phyloP scores from a whole-genome alignment of 2,329 filamentous ascomycete genomes.

The Ophiocordyceps camponoti-leonardi region DNA sequence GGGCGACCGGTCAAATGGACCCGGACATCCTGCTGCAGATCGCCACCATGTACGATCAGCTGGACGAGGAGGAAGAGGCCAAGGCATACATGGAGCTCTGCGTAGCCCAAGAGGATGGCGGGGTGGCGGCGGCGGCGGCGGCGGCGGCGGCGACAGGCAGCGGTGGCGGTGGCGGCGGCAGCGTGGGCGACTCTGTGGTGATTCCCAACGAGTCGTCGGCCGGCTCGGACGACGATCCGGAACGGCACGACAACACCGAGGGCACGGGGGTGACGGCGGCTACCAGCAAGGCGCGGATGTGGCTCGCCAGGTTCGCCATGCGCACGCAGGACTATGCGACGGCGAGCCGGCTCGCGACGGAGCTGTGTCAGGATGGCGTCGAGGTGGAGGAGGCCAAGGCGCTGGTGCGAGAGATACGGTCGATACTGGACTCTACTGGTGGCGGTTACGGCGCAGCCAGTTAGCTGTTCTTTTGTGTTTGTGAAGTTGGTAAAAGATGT shows the following conservation, averaged over 20 bases:
- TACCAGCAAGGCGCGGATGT: constrained; percentile 83
- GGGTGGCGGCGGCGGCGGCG: constrained; percentile 19
- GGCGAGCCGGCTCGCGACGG: constrained; percentile 67
- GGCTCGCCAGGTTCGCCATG: constrained; percentile 76
- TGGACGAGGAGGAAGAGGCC: constrained; percentile 62
- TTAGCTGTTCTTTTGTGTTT: constrained; percentile 2
- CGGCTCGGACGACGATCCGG: constrained; percentile 19
- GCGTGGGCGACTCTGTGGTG: constrained; percentile 30
- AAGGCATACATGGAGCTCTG: constrained; percentile 93
- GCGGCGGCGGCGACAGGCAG: constrained; percentile 6
- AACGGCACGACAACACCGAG: constrained; percentile 19
- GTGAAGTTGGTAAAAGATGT: no score
- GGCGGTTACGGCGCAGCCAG: constrained; percentile 7
- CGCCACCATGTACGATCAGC: constrained; percentile 69
- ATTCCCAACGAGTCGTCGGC: constrained; percentile 37
- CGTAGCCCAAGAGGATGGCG: constrained; percentile 77
- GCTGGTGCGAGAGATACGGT: constrained; percentile 70
- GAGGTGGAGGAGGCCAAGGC: constrained; percentile 97
- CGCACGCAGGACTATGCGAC: constrained; percentile 55
- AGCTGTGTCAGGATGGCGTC: constrained; percentile 87
- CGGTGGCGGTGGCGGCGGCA: constrained; percentile 14
- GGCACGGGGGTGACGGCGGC: constrained; percentile 78
- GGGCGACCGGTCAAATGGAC: constrained; percentile 49
- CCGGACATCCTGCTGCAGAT: constrained; percentile 85
- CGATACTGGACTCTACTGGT: constrained; percentile 44